phyloP scores from a whole-genome alignment of 164 flowering plant species.

The Dillenia suffruticosa region DNA sequence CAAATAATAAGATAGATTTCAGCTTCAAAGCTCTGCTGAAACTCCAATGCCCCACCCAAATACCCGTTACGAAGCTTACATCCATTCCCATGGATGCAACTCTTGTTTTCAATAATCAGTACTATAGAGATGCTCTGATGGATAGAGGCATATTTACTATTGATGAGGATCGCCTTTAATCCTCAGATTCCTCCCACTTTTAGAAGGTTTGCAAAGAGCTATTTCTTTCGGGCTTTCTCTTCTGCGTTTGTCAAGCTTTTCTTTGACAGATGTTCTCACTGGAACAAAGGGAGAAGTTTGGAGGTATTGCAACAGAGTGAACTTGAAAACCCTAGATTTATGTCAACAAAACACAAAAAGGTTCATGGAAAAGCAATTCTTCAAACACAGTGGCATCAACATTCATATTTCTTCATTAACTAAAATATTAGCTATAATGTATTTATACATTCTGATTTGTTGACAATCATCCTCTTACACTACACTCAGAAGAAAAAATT shows the following conservation, averaged over 20 bases:
- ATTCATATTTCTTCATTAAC: no score
- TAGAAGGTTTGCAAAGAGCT: slow-evolving; percentile 10
- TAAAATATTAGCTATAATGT: no score
- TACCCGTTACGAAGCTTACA: slow-evolving; percentile 13
- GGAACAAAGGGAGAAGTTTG: slow-evolving; percentile 18
- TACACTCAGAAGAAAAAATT: no score
- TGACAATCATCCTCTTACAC: no score
- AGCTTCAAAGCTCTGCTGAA: neutral
- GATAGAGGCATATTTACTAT: slow-evolving; percentile 19
- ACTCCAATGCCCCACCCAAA: slow-evolving; percentile 13
- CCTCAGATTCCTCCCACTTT: slow-evolving; percentile 15
- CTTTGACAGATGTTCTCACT: slow-evolving; percentile 12
- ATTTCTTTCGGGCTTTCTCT: slow-evolving; percentile 22
- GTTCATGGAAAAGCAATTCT: no score
- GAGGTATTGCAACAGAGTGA: slow-evolving; percentile 12
- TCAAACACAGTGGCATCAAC: no score
- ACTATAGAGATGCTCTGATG: slow-evolving; percentile 6
- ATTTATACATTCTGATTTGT: no score
- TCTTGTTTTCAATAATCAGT: slow-evolving; percentile 21
- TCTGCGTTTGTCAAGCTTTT: slow-evolving; percentile 26
- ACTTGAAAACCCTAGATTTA: neutral
- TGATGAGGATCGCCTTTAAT: slow-evolving; percentile 11
- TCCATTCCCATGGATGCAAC: slow-evolving; percentile 17
- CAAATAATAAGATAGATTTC: neutral
- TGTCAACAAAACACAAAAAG: no score